Percentiles rank a stretch among this genome's conserved stretches.
phyloP scores from a whole-genome alignment of 1,284 basidiomycete species.

The Cutaneotrichosporon sp. region DNA sequence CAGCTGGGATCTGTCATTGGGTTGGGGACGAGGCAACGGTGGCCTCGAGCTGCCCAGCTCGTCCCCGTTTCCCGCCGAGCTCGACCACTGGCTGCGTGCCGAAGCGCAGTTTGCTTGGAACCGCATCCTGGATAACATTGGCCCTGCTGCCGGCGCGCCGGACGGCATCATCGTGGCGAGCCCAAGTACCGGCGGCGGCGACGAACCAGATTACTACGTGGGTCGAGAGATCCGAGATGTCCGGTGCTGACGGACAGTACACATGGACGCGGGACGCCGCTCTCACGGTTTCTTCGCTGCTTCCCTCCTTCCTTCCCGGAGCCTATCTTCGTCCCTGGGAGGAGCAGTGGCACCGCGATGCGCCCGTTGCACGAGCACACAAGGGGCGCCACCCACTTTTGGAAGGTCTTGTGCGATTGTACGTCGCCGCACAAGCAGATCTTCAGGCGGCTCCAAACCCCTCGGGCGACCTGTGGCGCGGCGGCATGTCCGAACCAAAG shows the following conservation, averaged over 20 bases:
- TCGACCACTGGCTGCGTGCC: conserved; percentile 5
- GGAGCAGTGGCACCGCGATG: conserved; percentile 1
- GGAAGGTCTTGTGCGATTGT: conserved; percentile 34
- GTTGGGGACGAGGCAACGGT: too few relatives aligned
- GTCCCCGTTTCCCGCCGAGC: not conserved
- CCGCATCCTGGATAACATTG: conserved; percentile 39
- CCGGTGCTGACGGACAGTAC: conserved; percentile 34
- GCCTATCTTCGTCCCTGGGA: conserved; percentile 24
- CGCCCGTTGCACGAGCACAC: not conserved
- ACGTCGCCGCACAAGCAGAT: conserved; percentile 36
- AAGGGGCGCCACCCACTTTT: conserved; percentile 5
- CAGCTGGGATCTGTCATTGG: too few relatives aligned
- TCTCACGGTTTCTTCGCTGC: conserved; percentile 39
- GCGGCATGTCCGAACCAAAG: conserved; percentile 55
- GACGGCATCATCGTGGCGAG: conserved; percentile 50
- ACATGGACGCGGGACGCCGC: conserved; percentile 52
- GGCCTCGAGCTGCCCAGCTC: too few relatives aligned
- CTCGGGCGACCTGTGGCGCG: conserved; percentile 48
- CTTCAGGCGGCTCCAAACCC: conserved; percentile 49
- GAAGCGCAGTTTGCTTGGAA: conserved; percentile 20
- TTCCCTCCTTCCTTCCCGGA: conserved; percentile 29
- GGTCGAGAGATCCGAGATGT: not conserved
- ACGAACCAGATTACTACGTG: conserved; percentile 50
- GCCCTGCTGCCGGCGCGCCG: conserved; percentile 36
- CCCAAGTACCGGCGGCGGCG: conserved; percentile 33